phyloP scores from a whole-genome alignment of 192 early-diverging fungal genomes.

The Endogone sp. region DNA sequence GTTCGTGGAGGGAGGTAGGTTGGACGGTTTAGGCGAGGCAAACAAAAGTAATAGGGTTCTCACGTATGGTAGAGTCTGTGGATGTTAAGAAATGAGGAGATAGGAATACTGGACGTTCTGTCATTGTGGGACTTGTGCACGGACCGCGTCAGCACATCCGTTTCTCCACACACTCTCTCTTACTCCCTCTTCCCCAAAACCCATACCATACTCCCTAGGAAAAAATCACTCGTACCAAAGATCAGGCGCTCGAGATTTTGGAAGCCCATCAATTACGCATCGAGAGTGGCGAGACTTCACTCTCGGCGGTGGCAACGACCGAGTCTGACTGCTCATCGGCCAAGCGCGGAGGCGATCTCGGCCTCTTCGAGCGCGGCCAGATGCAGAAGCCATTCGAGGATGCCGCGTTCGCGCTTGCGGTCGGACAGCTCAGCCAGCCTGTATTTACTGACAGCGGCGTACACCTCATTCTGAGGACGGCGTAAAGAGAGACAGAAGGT shows the following conservation, averaged over 20 bases:
- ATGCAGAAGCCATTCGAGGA: slow-evolving; percentile 94
- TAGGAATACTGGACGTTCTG: too few relatives aligned
- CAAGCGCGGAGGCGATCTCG: slow-evolving; percentile 83
- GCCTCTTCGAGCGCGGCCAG: slow-evolving; percentile 78
- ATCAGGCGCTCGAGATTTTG: slow-evolving; percentile 79
- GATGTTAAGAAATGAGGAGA: too few relatives aligned
- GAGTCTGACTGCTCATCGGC: slow-evolving; percentile 94
- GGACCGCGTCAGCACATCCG: too few relatives aligned
- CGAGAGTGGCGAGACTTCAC: slow-evolving; percentile 49
- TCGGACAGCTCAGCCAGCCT: slow-evolving; percentile 78
- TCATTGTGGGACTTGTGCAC: too few relatives aligned
- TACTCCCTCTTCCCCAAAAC: not conserved
- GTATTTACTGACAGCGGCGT: slow-evolving; percentile 90
- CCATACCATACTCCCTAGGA: slow-evolving; percentile 39
- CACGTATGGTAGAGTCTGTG: too few relatives aligned
- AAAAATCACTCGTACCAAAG: slow-evolving; percentile 86
- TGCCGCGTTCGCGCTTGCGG: slow-evolving; percentile 77
- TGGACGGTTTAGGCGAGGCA: not conserved
- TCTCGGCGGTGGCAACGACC: slow-evolving; percentile 69
- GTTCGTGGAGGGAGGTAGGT: slow-evolving; percentile 82
- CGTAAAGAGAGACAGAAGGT: slow-evolving; percentile 33
- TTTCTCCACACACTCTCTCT: not conserved
- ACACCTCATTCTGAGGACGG: slow-evolving; percentile 90
- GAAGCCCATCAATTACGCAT: slow-evolving; percentile 63
- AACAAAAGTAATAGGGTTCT: not conserved